Base-by-base conservation (phyloP, 2,329 filamentous ascomycete genomes). In the Albifimbria verrucaria region DNA sequence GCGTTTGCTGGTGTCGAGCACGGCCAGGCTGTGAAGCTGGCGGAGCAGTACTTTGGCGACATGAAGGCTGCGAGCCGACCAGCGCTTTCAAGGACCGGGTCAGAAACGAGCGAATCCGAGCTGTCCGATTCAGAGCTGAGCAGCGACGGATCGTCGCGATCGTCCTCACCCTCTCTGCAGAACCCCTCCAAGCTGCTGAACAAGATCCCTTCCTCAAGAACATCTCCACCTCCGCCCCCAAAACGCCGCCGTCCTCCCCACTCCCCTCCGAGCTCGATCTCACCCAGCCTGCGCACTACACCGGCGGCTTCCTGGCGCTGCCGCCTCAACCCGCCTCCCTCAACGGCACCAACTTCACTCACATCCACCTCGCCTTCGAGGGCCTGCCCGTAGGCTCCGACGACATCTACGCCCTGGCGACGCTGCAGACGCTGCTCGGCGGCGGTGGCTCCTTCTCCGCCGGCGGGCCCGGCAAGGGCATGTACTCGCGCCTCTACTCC, bases 401-500 rank as follows among this genome's bases (percentile, higher is more conserved):
- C 12, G 93, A 97, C 68, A 97, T 99, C 65, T 99, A 97, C 74
- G 92, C 94, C 18, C 86, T 97, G 44, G 94, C 94, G 7, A 96
- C 93, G 1, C 80, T 99, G 1, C 95, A 97, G 72, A 97, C 92
- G 1, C 87, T 99, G 10, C 89, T 99, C 28, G 94, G 94, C 53
- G 94, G 94, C 47, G 94, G 94, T 48, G 94, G 94, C 22, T 97
- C 92, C 52, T 99, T 99, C 77, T 96, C 90, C 17, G 94, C 94
- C 51, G 94, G 94, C 63, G 94, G 94, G 0, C 94, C 94, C 4
- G 94, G 94, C 50, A 99, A 99, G 77, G 94, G 94, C 70, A 99
- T 99, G 94, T 97, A 97, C 79, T 96, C 90, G 36, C 88, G 94
- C 12, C 83, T 99, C 9, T 99, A 97, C 79, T 97, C 92, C 58